Evolutionary conservation across 208 protist species (phyloP).

Genomic region (Borovskyia barvae): DNA sequence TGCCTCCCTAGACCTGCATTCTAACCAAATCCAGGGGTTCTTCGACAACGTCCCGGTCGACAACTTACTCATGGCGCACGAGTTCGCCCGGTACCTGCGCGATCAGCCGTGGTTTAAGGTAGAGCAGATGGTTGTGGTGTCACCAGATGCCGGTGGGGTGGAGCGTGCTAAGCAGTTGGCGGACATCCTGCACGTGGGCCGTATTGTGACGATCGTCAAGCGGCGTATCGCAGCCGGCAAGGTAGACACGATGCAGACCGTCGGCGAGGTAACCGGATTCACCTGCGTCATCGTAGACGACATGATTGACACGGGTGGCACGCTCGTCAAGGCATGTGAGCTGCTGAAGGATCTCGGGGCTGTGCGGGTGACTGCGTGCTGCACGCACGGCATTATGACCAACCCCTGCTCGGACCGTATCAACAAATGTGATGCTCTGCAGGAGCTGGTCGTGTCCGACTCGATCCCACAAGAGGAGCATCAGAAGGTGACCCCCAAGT

Average conservation of each 20-base stretch:
- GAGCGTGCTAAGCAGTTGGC: conserved; percentile 89
- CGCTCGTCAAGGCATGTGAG: conserved; percentile 91
- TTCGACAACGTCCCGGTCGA: conserved; percentile 93
- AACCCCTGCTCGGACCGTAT: conserved; percentile 83
- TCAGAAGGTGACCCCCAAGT: conserved; percentile 63
- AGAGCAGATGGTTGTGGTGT: conserved; percentile 90
- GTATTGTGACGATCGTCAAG: conserved; percentile 96
- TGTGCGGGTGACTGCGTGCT: conserved; percentile 87
- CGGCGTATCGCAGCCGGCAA: conserved; percentile 78
- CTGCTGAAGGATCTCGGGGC: conserved; percentile 92
- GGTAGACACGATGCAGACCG: conserved; percentile 89
- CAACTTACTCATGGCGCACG: conserved; percentile 87
- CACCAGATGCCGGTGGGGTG: conserved; percentile 94
- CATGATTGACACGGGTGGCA: conserved; percentile 96
- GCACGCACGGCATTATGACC: conserved; percentile 94
- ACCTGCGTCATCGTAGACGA: conserved; percentile 95
- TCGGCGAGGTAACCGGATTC: conserved; percentile 93
- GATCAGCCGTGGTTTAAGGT: conserved; percentile 74
- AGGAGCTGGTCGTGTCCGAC: conserved; percentile 92
- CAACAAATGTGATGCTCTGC: conserved; percentile 79
- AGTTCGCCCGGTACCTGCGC: conserved; percentile 77
- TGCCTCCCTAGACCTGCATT: conserved; percentile 94
- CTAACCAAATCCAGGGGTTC: conserved; percentile 95
- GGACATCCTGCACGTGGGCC: conserved; percentile 80
- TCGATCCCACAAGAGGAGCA: conserved; percentile 92